Evolutionary conservation across 2,329 filamentous ascomycete species (phyloP).

Genomic region (Pseudogymnoascus sp.): DNA sequence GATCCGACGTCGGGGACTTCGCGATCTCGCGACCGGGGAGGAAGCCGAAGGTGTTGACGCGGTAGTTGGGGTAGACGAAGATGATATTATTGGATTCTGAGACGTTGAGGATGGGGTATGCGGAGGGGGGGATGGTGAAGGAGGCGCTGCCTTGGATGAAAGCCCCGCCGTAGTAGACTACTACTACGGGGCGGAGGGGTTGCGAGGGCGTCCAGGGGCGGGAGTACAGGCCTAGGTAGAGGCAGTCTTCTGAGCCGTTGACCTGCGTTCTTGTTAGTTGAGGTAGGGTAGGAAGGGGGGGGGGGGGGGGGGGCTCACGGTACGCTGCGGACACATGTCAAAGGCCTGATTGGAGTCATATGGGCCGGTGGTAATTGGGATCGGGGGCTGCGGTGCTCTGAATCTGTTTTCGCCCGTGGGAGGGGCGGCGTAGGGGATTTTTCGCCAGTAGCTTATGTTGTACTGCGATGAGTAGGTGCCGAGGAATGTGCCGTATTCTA

Average conservation of each 20-base stretch:
- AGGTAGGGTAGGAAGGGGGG: not conserved
- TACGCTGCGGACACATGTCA: constrained; percentile 51
- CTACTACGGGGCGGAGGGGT: constrained; percentile 47
- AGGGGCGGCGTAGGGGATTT: constrained; percentile 53
- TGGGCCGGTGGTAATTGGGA: constrained; percentile 37
- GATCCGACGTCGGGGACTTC: constrained; percentile 40
- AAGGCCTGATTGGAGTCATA: constrained; percentile 49
- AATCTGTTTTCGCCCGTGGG: constrained; percentile 51
- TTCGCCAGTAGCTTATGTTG: constrained; percentile 52
- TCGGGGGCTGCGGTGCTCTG: constrained; percentile 50
- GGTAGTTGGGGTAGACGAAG: constrained; percentile 53
- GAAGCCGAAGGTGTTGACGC: constrained; percentile 63
- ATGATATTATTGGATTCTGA: constrained; percentile 42
- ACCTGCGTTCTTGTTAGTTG: constrained; percentile 23
- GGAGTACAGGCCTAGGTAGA: constrained; percentile 53
- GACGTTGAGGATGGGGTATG: constrained; percentile 51
- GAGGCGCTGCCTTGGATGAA: constrained; percentile 51
- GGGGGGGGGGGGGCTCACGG: constrained; percentile 26
- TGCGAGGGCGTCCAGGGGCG: constrained; percentile 42
- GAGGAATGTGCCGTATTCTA: constrained; percentile 45
- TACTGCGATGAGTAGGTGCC: constrained; percentile 44
- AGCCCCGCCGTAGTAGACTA: constrained; percentile 53
- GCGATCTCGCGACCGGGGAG: constrained; percentile 47
- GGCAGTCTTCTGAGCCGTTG: constrained; percentile 51
- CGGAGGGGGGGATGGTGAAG: constrained; percentile 47